phyloP scores from a whole-genome alignment of 2,329 filamentous ascomycete species.

The Trichoderma sp. region DNA sequence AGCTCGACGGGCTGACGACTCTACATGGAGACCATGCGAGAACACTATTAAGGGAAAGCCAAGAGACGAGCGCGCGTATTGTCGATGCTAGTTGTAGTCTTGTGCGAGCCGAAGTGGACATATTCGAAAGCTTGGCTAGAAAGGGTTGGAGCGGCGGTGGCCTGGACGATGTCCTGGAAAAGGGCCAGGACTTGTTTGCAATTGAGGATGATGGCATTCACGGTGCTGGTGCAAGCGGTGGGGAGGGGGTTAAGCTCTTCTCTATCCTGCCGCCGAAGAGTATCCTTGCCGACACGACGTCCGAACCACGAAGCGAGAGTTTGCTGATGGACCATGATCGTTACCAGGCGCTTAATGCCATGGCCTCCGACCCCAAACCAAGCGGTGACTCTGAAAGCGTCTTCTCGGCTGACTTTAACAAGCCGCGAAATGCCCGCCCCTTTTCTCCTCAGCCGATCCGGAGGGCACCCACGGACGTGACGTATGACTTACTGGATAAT shows the following conservation, averaged over 20 bases:
- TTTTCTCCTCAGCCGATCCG: slow-evolving; percentile 59
- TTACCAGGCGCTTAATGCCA: slow-evolving; percentile 58
- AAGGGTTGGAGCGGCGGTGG: slow-evolving; percentile 69
- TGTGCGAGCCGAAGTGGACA: slow-evolving; percentile 67
- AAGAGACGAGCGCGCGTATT: slow-evolving; percentile 62
- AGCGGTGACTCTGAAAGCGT: slow-evolving; percentile 49
- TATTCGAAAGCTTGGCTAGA: slow-evolving; percentile 63
- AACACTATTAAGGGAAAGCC: slow-evolving; percentile 59
- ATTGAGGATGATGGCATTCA: slow-evolving; percentile 37
- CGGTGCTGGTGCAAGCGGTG: slow-evolving; percentile 34
- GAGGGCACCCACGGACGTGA: slow-evolving; percentile 41
- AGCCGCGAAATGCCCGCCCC: slow-evolving; percentile 53
- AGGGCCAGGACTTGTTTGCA: slow-evolving; percentile 61
- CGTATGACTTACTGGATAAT: slow-evolving; percentile 37
- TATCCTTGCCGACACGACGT: slow-evolving; percentile 55
- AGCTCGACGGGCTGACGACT: slow-evolving; percentile 61
- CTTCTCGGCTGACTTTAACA: slow-evolving; percentile 53
- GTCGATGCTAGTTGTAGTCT: slow-evolving; percentile 64
- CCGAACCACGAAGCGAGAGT: slow-evolving; percentile 47
- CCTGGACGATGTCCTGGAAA: slow-evolving; percentile 63
- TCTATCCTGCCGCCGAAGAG: slow-evolving; percentile 63
- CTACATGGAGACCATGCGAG: slow-evolving; percentile 61
- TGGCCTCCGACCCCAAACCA: slow-evolving; percentile 35
- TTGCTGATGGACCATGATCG: slow-evolving; percentile 51
- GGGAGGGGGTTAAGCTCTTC: slow-evolving; percentile 52